A percentile compares a stretch with the other conserved stretches of the same genome.
These are phyloP conservation scores for Panellus pusillus DNA, from an alignment of 768 basidiomycete genomes.

Conservation along the genomic window DNA sequence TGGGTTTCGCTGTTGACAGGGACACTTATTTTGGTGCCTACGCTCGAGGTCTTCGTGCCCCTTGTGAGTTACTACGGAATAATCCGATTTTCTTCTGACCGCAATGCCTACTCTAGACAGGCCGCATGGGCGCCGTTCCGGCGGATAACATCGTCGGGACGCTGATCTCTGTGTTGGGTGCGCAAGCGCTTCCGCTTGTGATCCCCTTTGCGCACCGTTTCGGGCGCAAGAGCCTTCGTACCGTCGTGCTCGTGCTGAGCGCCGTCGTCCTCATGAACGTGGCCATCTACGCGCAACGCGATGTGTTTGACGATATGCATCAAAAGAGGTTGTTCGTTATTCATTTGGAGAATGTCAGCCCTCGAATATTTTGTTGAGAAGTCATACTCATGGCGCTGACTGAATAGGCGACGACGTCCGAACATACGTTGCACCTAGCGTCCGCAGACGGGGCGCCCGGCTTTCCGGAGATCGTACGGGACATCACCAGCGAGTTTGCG, in stretches of 20 bases:
- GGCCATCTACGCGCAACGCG: constrained; percentile 57
- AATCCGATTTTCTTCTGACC: background rate
- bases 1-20: constrained; percentile 56
- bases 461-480: constrained; percentile 58
- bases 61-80: constrained; percentile 47
- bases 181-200: constrained; percentile 57
- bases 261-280: constrained; percentile 50
- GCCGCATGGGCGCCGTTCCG: constrained; percentile 83
- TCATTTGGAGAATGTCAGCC: constrained; percentile 80
- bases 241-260: constrained; percentile 45
- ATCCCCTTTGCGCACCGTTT: constrained; percentile 79
- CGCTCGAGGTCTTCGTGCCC: constrained; percentile 88
- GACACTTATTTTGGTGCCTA: constrained; percentile 54
- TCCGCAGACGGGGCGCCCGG: constrained; percentile 83
- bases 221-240: constrained; percentile 36
- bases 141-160: constrained; percentile 87
- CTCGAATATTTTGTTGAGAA: background rate
- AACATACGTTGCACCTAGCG: constrained; percentile 78
- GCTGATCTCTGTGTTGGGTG: constrained; percentile 59
- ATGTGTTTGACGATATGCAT: constrained; percentile 80
- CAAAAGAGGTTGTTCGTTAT: constrained; percentile 86
- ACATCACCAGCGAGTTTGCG: constrained; percentile 65
- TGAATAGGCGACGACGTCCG: constrained; percentile 63
- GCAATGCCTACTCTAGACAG: constrained; percentile 50
- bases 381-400: background rate